Base-by-base conservation (phyloP, 116 monocot genomes). In the Papilionanthe hybrid region DNA sequence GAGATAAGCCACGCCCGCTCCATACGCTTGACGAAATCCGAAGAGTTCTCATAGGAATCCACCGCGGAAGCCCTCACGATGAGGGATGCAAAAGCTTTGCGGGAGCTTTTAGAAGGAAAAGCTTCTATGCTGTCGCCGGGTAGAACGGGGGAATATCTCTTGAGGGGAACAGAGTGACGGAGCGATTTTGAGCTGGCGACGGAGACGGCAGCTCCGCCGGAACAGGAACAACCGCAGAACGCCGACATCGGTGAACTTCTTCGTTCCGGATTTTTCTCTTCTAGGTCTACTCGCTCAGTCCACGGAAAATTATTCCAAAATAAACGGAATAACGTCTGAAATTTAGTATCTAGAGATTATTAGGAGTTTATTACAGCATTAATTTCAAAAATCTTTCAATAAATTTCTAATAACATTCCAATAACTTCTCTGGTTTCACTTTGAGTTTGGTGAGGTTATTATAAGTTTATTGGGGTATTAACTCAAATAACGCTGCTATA, bases 1-100 rank as follows among this genome's bases (percentile, higher is more conserved):
- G 89, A 91, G 77, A 91, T 91, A 77, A 85, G 77, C 91, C 91
- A 91, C 23, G 89, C 91, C 72, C 72, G 85, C 82, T 91, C 91
- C 68, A 82, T 85, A 28, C 91, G 87, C 83, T 85, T 91, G 72
- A 79, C 80, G 82, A 91, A 91, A 41, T 82, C 78, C 10, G 83
- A 42, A 30, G 89, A 89, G 82, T 81, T 91, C 78, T 80, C 89
- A 11, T 27, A 85, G 4, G 90, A 90, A 63, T 82, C 88, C 57
- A 87, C 85, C 28, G 45, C 15, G 17, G 91, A 87, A 12, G 91
- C 89, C 79, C 55, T 82, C 45, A 44, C 82, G 41, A 72, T 68
- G 22, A 84, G 17, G 44, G 53, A 15, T 53, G 80, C 0, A 30
- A 7, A 37, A 72, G 37, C 72, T 45, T 72, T 72, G 32, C 22